Percentiles rank a stretch among this genome's conserved stretches.
Evolutionary conservation across 1,284 basidiomycete species (phyloP).

Genomic region (Xanthoconium separans): DNA sequence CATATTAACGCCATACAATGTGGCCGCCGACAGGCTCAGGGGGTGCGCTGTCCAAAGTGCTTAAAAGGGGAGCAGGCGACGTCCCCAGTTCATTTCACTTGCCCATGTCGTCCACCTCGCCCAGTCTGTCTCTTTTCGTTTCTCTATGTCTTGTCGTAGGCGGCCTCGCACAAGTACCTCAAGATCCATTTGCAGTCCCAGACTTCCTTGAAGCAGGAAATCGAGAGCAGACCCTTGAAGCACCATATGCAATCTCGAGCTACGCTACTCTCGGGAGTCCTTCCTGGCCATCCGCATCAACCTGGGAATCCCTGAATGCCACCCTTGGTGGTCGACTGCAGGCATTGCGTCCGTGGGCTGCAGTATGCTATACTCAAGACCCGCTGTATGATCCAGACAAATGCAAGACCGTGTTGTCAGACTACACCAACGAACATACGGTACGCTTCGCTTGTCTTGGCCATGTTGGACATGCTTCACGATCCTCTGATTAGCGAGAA

Average conservation of each 20-base stretch:
- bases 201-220: not conserved
- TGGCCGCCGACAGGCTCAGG: too few species aligned
- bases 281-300: conserved; percentile 3
- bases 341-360: conserved; percentile 11
- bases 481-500: conserved; percentile 7
- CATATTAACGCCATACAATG: not conserved
- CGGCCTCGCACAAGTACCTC: not conserved
- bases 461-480: not conserved
- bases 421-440: conserved; percentile 2
- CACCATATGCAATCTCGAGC: not conserved
- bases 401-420: conserved; percentile 5
- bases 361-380: conserved; percentile 2
- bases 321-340: conserved; percentile 8
- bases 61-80: not conserved
- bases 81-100: too few species aligned
- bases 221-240: not conserved
- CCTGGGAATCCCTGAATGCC: conserved; percentile 7
- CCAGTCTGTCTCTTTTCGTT: not conserved
- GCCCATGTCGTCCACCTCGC: not conserved
- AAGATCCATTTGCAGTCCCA: conserved; percentile 1
- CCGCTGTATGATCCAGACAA: conserved; percentile 2
- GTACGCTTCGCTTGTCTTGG: not conserved
- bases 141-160: not conserved
- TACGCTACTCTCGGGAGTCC: not conserved
- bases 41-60: too few species aligned